Evolutionary conservation across 2,329 filamentous ascomycete species (phyloP).

Genomic region (Monosporascus sp.): DNA sequence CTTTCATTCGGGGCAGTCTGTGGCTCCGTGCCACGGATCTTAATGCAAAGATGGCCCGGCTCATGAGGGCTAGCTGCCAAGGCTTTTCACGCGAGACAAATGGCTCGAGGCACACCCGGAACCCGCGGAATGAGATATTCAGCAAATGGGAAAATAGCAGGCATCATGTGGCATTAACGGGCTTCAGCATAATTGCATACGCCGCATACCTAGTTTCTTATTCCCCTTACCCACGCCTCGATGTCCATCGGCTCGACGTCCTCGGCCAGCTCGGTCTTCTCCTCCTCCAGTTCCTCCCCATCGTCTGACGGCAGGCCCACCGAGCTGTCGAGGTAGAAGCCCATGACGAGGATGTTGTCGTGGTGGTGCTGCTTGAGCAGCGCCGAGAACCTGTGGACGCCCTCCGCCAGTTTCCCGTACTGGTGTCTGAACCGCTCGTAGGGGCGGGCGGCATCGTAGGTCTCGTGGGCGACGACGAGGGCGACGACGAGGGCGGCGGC

Average conservation of each 20-base stretch:
- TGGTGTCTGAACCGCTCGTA: slow-evolving; percentile 4
- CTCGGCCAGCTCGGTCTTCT: not conserved
- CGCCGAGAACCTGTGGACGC: slow-evolving; percentile 1
- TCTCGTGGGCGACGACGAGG: slow-evolving; percentile 3
- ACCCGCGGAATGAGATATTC: too few species aligned
- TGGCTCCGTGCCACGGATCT: too few species aligned
- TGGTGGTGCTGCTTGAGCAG: slow-evolving; percentile 4
- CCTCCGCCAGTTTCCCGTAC: slow-evolving; percentile 2
- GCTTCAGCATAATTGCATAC: too few species aligned
- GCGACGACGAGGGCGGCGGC: slow-evolving; percentile 1
- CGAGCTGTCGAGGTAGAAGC: slow-evolving; percentile 1
- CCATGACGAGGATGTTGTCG: slow-evolving; percentile 1
- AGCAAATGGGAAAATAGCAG: too few species aligned
- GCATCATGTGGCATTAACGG: too few species aligned
- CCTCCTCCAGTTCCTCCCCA: not conserved
- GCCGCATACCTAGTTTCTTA: too few species aligned
- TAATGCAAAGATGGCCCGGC: too few species aligned
- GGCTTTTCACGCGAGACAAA: too few species aligned
- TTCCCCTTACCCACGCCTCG: not conserved
- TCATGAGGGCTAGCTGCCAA: too few species aligned
- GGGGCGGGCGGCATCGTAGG: not conserved
- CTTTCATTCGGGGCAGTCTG: too few species aligned
- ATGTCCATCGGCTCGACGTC: not conserved
- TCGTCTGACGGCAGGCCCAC: not conserved
- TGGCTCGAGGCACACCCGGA: too few species aligned